A percentile compares a stretch with the other conserved stretches of the same genome.
These are phyloP conservation scores for Penicillium goetzii DNA, from an alignment of 495 filamentous ascomycete genomes.

Conservation along the genomic window DNA sequence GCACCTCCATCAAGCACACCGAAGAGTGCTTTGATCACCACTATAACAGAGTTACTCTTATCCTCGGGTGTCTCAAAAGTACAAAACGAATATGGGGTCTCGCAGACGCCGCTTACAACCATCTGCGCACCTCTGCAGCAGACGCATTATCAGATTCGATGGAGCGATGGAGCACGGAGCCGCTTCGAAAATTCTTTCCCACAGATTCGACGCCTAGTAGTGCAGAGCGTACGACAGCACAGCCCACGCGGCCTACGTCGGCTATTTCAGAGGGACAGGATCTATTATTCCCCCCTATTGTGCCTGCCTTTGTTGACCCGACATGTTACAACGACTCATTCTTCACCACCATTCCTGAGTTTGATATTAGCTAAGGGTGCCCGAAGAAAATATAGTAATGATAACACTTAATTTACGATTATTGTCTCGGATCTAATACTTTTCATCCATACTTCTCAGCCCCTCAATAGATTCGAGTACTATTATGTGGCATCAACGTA, in stretches of 20 bases:
- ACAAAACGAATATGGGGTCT: slow-evolving; percentile 40
- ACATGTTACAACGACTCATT: slow-evolving; percentile 42
- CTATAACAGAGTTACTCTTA: slow-evolving; percentile 45
- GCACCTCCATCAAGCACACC: slow-evolving; percentile 40
- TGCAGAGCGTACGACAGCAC: slow-evolving; percentile 22
- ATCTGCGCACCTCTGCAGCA: slow-evolving; percentile 37
- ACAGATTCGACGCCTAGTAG: slow-evolving; percentile 28
- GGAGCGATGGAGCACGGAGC: slow-evolving; percentile 38
- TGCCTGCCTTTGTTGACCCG: slow-evolving; percentile 38
- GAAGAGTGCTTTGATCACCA: slow-evolving; percentile 49
- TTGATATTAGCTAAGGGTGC: slow-evolving; percentile 29
- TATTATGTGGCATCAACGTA: neutral
- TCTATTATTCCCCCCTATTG: slow-evolving; percentile 33
- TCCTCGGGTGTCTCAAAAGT: slow-evolving; percentile 45
- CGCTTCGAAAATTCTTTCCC: slow-evolving; percentile 32
- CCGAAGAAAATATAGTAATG: neutral
- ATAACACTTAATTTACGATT: neutral
- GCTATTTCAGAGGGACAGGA: slow-evolving; percentile 33
- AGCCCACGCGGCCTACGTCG: slow-evolving; percentile 18
- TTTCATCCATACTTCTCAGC: neutral
- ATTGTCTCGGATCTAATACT: neutral
- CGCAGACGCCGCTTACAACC: slow-evolving; percentile 35
- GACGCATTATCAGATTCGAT: slow-evolving; percentile 40
- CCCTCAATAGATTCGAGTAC: neutral
- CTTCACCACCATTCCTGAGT: slow-evolving; percentile 35